Evolutionary conservation across 2,329 filamentous ascomycete genomes (phyloP).

Genomic region (Pseudocercospora crystallina): DNA sequence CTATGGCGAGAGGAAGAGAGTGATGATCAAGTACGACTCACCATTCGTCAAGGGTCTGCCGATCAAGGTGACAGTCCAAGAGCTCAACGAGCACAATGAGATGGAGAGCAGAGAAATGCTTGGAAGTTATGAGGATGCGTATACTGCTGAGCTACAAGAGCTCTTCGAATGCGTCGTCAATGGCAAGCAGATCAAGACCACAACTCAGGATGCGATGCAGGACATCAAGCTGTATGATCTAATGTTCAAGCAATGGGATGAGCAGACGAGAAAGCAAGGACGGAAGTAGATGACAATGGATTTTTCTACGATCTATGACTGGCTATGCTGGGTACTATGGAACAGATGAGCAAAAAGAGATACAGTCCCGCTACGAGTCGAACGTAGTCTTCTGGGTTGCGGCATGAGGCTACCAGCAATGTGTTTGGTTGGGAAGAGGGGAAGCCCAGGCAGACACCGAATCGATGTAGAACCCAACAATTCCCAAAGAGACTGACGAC

Average conservation of each 20-base stretch:
- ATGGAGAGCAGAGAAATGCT: conserved; percentile 34
- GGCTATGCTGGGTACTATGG: too few relatives aligned
- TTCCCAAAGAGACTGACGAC: too few relatives aligned
- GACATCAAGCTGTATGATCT: conserved; percentile 40
- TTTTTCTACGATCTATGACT: too few relatives aligned
- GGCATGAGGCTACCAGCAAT: too few relatives aligned
- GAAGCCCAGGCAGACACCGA: too few relatives aligned
- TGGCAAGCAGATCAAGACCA: conserved; percentile 44
- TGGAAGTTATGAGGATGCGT: conserved; percentile 51
- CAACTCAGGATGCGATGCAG: conserved; percentile 41
- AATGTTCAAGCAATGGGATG: conserved; percentile 29
- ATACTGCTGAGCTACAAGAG: conserved; percentile 45
- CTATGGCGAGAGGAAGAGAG: conserved; percentile 55
- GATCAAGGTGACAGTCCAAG: conserved; percentile 50
- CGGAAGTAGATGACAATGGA: too few relatives aligned
- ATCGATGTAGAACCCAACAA: too few relatives aligned
- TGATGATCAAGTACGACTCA: conserved; percentile 57
- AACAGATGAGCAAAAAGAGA: too few relatives aligned
- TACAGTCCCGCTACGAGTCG: too few relatives aligned
- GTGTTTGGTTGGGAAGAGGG: too few relatives aligned
- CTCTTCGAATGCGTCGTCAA: conserved; percentile 41
- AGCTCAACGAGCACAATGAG: conserved; percentile 41
- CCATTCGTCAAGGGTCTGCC: conserved; percentile 59
- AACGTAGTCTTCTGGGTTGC: too few relatives aligned
- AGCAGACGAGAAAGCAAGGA: background rate